These are phyloP conservation scores for Cucumis variabilis DNA, from an alignment of 331 rosid genomes.

Conservation along the genomic window DNA sequence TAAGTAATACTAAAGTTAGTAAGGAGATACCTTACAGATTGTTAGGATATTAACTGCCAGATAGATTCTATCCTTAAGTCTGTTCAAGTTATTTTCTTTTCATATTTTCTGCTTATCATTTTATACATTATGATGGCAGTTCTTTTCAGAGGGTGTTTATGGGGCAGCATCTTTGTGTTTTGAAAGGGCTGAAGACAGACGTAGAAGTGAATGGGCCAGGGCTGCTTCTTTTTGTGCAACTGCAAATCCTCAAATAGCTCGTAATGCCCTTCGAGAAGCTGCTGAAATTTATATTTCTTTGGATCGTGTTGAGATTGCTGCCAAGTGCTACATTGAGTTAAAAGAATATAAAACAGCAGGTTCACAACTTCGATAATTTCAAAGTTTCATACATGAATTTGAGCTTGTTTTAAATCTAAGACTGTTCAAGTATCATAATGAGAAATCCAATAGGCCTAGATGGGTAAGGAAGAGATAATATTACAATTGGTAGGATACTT, in stretches of 20 bases:
- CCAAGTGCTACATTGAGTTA: slow-evolving; percentile 40
- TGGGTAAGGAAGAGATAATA: neutral
- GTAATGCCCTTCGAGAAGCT: slow-evolving; percentile 34
- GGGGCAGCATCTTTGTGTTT: slow-evolving; percentile 41
- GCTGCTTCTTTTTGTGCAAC: slow-evolving; percentile 40
- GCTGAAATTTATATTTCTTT: slow-evolving; percentile 37
- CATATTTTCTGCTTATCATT: neutral
- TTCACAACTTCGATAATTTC: neutral
- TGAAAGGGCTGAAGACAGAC: slow-evolving; percentile 37
- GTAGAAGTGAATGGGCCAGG: slow-evolving; percentile 32
- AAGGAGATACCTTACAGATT: no score
- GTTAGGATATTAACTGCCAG: no score
- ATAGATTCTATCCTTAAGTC: neutral
- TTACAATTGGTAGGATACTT: neutral
- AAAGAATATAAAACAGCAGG: slow-evolving; percentile 46
- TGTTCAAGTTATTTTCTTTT: neutral
- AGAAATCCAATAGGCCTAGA: neutral
- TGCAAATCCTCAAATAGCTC: slow-evolving; percentile 30
- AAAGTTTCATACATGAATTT: no score
- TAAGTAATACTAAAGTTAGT: no score
- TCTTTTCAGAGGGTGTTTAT: slow-evolving; percentile 33
- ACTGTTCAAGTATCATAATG: neutral
- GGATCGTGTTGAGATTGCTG: slow-evolving; percentile 38
- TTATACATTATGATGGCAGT: slow-evolving; percentile 32
- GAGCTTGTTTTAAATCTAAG: neutral